Evolutionary conservation across 73 alveolate species (phyloP).

Genomic region (Paramecium sexaurelia): DNA sequence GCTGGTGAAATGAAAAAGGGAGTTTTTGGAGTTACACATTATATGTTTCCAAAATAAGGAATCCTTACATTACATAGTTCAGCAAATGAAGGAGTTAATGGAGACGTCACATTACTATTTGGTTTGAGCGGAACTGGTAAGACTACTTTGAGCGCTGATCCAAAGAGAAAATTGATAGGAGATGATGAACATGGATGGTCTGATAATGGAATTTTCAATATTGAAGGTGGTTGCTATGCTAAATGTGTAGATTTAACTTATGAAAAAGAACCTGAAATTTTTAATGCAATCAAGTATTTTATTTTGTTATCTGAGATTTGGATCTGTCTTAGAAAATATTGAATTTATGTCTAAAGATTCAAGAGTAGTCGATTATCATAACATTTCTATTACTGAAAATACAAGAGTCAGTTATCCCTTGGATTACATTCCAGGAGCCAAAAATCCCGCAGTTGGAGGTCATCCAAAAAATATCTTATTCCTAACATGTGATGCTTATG

Average conservation of each 20-base stretch:
- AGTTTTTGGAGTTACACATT: slow-evolving; percentile 90
- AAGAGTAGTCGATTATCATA: slow-evolving; percentile 84
- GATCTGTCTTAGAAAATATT: slow-evolving; percentile 88
- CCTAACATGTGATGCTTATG: slow-evolving; percentile 97
- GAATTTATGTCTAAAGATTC: slow-evolving; percentile 68
- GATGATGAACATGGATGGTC: slow-evolving; percentile 99
- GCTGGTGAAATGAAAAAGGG: slow-evolving; percentile 99
- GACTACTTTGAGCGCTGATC: slow-evolving; percentile 96
- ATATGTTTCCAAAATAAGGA: slow-evolving; percentile 88
- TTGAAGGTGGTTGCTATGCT: slow-evolving; percentile 99
- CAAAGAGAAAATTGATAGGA: slow-evolving; percentile 90
- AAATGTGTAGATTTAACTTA: slow-evolving; percentile 79
- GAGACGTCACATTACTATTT: slow-evolving; percentile 91
- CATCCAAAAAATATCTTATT: slow-evolving; percentile 95
- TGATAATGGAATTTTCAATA: slow-evolving; percentile 94
- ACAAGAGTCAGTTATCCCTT: slow-evolving; percentile 92
- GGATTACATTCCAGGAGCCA: slow-evolving; percentile 92
- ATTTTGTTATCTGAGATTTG: slow-evolving; percentile 61
- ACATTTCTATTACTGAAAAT: slow-evolving; percentile 82
- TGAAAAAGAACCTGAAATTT: slow-evolving; percentile 97
- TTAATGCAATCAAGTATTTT: slow-evolving; percentile 77
- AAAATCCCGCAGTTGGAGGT: slow-evolving; percentile 93
- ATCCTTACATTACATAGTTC: slow-evolving; percentile 94
- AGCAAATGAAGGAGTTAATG: slow-evolving; percentile 86
- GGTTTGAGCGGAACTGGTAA: slow-evolving; percentile 98